phyloP scores from a whole-genome alignment of 208 protist species.

The Leishmania aethiopica region DNA sequence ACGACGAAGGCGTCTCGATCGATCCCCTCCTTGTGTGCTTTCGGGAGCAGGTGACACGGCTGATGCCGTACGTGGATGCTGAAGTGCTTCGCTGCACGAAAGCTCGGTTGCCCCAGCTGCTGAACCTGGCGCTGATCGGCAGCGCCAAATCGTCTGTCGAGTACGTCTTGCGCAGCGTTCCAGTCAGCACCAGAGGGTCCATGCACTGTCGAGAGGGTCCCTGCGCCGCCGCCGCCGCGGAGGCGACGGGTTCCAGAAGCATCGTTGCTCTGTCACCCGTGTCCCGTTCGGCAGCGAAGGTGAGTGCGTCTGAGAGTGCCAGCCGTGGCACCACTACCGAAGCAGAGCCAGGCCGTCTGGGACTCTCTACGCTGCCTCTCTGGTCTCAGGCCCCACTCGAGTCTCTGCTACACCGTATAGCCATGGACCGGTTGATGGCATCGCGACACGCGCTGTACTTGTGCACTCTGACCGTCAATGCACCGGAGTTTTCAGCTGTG shows the following conservation, averaged over 20 bases:
- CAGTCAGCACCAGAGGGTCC: background rate
- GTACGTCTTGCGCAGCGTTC: constrained; percentile 2
- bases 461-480: constrained; percentile 31
- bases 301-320: background rate
- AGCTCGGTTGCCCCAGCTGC: background rate
- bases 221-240: background rate
- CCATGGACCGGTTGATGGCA: constrained; percentile 33
- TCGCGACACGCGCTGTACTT: constrained; percentile 33
- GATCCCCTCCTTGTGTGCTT: constrained; percentile 1
- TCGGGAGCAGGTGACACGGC: constrained; percentile 1
- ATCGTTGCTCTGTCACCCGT: background rate
- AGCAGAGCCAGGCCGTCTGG: background rate
- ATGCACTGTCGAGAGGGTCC: too few species aligned
- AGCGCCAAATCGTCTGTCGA: constrained; percentile 17
- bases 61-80: constrained; percentile 31
- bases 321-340: background rate
- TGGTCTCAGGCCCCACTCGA: constrained; percentile 26
- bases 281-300: background rate
- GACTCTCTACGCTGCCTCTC: background rate
- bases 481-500: constrained; percentile 24
- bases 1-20: background rate
- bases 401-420: constrained; percentile 33
- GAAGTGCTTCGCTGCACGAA: constrained; percentile 5
- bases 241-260: background rate
- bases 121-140: constrained; percentile 10